Base-by-base conservation (phyloP, 2,329 filamentous ascomycete genomes). In the Periconia sp. region DNA sequence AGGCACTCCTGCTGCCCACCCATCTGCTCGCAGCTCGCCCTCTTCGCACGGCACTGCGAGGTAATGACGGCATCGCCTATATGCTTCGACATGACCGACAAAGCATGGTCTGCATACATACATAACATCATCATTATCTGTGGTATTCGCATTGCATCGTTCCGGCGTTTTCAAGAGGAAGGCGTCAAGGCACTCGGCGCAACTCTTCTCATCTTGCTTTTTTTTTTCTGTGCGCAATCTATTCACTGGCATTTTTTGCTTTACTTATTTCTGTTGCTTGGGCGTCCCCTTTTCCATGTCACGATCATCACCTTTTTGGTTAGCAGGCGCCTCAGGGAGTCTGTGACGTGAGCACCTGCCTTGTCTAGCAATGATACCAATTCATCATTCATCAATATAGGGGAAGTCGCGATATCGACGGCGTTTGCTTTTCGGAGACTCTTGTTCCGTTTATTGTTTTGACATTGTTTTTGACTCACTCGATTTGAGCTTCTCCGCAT, bases 21-120 rank as follows among this genome's bases (percentile, higher is more conserved):
- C 65, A 8, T 41, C 65, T 13, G 64, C 64, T 41, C 67, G 70
- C 51, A 62, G 64, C 50, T 72, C 70, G 20, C 69, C 70, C 11
- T 70, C 66, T 1, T 66, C 66, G 13, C 66, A 65, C 45, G 66
- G 68, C 35, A 63, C 61, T 43, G 60, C 60, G 2, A 62, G 63
- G 45, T 69, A 55, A 58, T 17, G 2, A 18, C 44, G 31, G 18
- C 20, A 37, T 30, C 46, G 31, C 45, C 50, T 48, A 46, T n/a
- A 20, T 13, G 14, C 17, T 41, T 48, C 5, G n/a, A 45, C 19
- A 19, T 6, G 43, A 35, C 46, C 31, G 41, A 5, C n/a, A 48
- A 30, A 19, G 40, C 17, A 20, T 33, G 17, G 31, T 2, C 20
- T 41, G 20, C 23, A 11, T 33, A 35, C 23, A 11, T 33, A 19